phyloP scores from a whole-genome alignment of 257 asterid species.

The Nyctanthes arbortristis region DNA sequence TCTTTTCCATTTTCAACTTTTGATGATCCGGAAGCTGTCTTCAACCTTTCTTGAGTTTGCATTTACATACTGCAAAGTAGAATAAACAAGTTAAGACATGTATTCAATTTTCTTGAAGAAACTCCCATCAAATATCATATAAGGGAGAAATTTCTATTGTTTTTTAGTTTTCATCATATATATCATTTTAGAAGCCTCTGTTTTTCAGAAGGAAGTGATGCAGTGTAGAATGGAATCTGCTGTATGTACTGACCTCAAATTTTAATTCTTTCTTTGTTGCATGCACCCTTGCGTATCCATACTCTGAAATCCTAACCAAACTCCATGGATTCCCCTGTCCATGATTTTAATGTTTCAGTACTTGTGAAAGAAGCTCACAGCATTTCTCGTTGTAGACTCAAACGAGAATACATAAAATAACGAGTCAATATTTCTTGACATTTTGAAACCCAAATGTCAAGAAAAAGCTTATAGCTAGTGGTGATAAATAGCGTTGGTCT shows the following conservation, averaged over 20 bases:
- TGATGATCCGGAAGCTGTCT: slow-evolving; percentile 60
- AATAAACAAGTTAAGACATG: not conserved
- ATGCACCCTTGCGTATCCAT: slow-evolving; percentile 60
- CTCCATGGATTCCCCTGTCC: slow-evolving; percentile 71
- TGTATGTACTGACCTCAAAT: slow-evolving; percentile 52
- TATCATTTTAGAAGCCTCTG: not conserved
- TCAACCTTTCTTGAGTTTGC: slow-evolving; percentile 50
- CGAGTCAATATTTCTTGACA: not conserved
- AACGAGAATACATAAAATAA: not conserved
- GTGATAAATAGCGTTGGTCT: too few species aligned
- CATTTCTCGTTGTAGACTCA: not conserved
- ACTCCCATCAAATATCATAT: not conserved
- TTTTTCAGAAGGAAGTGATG: not conserved
- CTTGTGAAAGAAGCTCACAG: not conserved
- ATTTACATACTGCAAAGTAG: slow-evolving; percentile 56
- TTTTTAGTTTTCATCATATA: too few species aligned
- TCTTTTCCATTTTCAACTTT: slow-evolving; percentile 19
- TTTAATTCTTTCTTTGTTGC: slow-evolving; percentile 52
- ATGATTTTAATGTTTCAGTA: not conserved
- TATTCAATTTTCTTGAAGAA: not conserved
- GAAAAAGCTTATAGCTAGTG: too few species aligned
- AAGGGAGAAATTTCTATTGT: too few species aligned
- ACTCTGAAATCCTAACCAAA: slow-evolving; percentile 48
- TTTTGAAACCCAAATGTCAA: not conserved
- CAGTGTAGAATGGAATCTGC: not conserved